Base-by-base conservation (phyloP, 352 stramenopile species). In the Globisporangium uncinulatum region DNA sequence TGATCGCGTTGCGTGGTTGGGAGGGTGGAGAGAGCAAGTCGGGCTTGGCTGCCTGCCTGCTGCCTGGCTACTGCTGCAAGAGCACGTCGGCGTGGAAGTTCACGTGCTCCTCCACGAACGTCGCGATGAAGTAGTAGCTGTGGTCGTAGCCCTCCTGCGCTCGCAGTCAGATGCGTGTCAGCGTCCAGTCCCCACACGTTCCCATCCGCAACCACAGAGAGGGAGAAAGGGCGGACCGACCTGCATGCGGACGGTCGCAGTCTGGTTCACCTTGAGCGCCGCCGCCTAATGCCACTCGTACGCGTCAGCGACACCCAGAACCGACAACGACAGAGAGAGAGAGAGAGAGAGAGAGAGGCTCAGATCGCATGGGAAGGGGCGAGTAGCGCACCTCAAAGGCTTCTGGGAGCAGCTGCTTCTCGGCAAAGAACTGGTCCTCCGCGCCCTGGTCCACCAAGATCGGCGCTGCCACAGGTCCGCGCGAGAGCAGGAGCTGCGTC, bases 61-160 rank as follows among this genome's bases (percentile, higher is more conserved):
- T 11, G 13, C 14, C 13, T 8, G n/a, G 10, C 46, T 9, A 37
- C 39, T 75, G 76, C 54, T 79, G 63, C 51, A 94, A 66, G 21
- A 98, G 75, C 45, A 72, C 71, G 21, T 95, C 83, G 14, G 95
- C 92, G 71, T 98, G 96, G 70, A 97, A 94, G 65, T 89, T 79
- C 45, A 99, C 68, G 75, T 99, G 96, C 63, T 98, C 92, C 37
- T 97, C 92, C 31, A 98, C 82, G 63, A 98, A 98, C 2, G 92
- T 94, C 61, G 88, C 79, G 66, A 99, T 98, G 76, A 98, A 98
- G 66, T 97, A 98, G 72, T 99, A 99, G 61, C 83, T 95, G 83
- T 99, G 96, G 70, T 99, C 96, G 70, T 98, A 99, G 43, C 93
- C 95, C 17, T 97, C 83, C 71, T 90, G 67, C 34, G 55, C 14